Evolutionary conservation across 2,329 filamentous ascomycete species (phyloP).

Genomic region (Exophiala bonariae): DNA sequence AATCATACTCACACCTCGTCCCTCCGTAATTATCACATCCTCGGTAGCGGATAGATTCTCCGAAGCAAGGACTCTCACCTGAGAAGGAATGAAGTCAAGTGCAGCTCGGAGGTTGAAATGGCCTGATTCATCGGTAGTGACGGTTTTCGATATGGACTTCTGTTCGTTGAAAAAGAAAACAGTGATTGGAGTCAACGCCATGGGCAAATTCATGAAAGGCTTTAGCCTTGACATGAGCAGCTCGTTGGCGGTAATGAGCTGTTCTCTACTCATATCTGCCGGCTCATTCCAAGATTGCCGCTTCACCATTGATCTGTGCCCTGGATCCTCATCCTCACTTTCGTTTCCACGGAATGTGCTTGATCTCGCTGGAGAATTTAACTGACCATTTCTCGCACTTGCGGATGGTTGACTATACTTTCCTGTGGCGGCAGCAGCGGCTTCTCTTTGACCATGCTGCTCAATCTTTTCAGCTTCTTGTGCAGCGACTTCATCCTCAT

Average conservation of each 20-base stretch:
- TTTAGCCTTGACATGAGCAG: slow-evolving; percentile 84
- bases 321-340: slow-evolving; percentile 30
- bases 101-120: slow-evolving; percentile 82
- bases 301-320: slow-evolving; percentile 43
- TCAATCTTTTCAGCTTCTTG: slow-evolving; percentile 77
- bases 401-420: slow-evolving; percentile 52
- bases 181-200: slow-evolving; percentile 76
- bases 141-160: slow-evolving; percentile 78
- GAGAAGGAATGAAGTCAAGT: slow-evolving; percentile 85
- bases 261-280: slow-evolving; percentile 69
- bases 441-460: slow-evolving; percentile 68
- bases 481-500: slow-evolving; percentile 67
- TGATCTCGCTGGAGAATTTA: slow-evolving; percentile 23
- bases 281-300: slow-evolving; percentile 52
- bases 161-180: slow-evolving; percentile 92
- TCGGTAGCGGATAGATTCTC: slow-evolving; percentile 81
- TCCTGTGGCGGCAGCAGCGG: slow-evolving; percentile 68
- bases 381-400: slow-evolving; percentile 12
- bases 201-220: slow-evolving; percentile 85
- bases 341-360: slow-evolving; percentile 5
- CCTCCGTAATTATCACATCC: slow-evolving; percentile 73
- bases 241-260: slow-evolving; percentile 76
- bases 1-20: slow-evolving; percentile 83
- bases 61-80: slow-evolving; percentile 82
- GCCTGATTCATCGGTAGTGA: slow-evolving; percentile 82